Base-by-base conservation (phyloP, 2,329 filamentous ascomycete species). In the Ceratocystis albifundus region DNA sequence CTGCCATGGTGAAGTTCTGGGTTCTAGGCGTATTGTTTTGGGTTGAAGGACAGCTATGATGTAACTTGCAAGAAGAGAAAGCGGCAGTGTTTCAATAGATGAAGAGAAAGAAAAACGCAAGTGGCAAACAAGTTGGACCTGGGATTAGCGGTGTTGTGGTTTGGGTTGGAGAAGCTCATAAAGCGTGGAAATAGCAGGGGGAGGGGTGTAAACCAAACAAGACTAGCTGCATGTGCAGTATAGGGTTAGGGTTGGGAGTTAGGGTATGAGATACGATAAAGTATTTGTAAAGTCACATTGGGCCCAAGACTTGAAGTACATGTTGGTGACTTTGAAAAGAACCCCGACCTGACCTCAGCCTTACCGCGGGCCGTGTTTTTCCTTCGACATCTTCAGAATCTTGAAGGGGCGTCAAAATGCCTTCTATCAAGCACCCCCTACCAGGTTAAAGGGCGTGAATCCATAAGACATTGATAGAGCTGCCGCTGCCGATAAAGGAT, bases 1-100 rank as follows among this genome's bases (percentile, higher is more conserved):
- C 55, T 30, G 63, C 46, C 66, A 68, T 68, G 22, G 50, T 65
- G 53, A 53, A 25, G 22, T 20, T 57, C 20, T 4, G 36, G 36
- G 3, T 41, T 41, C 36, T 41, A 41, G 36, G 30, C 12, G 36
- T 10, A 8, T 41, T 41, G 36, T 41, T 12, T 50, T n/a, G 22
- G 8, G 46, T 28, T 57, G 53, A 5, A 1, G 32, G 53, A 17
- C 17, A 25, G 20, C 22, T 10, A 57, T 57, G 53, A 32, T 57
- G 25, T 57, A 57, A 57, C 32, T 10, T 30, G 20, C 22, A 57
- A 30, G 25, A 17, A 55, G 6, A 25, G 3, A 30, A 15, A 57
- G 22, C 15, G 15, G 30, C 22, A 57, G 20, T 4, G 22, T 17
- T 50, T 50, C 46, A 50, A 25, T 28, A 57, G 25, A 32, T 28